A percentile compares a stretch with the other conserved stretches of the same genome.
These are phyloP conservation scores for Didymella glomerata DNA, from an alignment of 2,329 filamentous ascomycete species.

Conservation along the genomic window DNA sequence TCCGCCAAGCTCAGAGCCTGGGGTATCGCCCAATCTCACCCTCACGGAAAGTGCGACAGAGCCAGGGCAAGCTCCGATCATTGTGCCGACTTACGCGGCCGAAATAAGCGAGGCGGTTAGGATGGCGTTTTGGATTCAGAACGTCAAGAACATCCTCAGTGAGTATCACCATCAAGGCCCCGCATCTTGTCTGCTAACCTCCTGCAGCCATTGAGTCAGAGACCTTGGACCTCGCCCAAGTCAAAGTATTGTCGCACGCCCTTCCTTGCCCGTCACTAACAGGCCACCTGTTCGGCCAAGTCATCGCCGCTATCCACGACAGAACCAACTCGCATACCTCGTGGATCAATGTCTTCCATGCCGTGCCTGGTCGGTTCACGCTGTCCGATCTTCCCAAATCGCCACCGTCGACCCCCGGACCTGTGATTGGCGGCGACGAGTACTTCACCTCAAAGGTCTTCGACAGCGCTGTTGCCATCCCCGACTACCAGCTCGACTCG, in stretches of 20 bases:
- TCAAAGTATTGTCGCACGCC: conserved; percentile 68
- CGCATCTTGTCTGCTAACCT: conserved; percentile 19
- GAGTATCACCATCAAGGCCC: conserved; percentile 23
- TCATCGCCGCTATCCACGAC: conserved; percentile 65
- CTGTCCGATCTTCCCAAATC: conserved; percentile 69
- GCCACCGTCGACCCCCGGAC: conserved; percentile 67
- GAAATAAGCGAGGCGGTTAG: conserved; percentile 34
- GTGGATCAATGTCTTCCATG: conserved; percentile 72
- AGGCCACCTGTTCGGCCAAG: conserved; percentile 62
- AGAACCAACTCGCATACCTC: conserved; percentile 61
- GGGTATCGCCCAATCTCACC: conserved; percentile 40
- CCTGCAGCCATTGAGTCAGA: conserved; percentile 44
- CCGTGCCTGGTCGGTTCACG: conserved; percentile 68
- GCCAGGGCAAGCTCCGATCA: conserved; percentile 36
- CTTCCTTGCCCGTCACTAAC: conserved; percentile 63
- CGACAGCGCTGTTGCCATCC: conserved; percentile 67
- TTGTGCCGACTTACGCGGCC: conserved; percentile 36
- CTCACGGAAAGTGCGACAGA: conserved; percentile 31
- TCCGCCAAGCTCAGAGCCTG: conserved; percentile 52
- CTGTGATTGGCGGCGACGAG: conserved; percentile 61
- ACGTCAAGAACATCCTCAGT: conserved; percentile 46
- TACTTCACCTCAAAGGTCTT: conserved; percentile 71
- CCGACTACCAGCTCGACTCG: conserved; percentile 65
- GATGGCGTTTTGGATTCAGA: conserved; percentile 45
- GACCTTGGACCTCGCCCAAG: conserved; percentile 49